Evolutionary conservation across 1,284 basidiomycete genomes (phyloP), one percentile per base, ranked within the genome.

Genomic region (Marasmius oreades): DNA sequence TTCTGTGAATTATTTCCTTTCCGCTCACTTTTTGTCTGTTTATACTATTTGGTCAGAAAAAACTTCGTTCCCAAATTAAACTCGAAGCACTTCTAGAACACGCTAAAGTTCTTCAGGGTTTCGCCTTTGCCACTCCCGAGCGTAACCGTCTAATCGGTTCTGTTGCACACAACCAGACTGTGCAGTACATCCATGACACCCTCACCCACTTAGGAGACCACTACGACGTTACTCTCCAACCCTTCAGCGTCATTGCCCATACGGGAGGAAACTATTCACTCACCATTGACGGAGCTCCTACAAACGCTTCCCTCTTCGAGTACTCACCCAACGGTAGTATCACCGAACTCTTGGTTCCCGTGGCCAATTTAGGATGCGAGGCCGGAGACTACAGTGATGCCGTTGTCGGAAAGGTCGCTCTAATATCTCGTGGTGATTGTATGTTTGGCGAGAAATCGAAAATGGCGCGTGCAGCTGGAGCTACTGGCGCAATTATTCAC

Each of bases 351-450:
- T 20, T 42, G 3, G 39, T 42, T n/a, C 39, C 39, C 8, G 39
- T 42, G 16, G 39, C 39, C 10, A 42, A 42, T n/a, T 7, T n/a
- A 8, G 39, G 39, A 5, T 42, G 39, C 20, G 10, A 11, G 11
- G 39, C 39, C 11, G 39, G n/a, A n/a, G 61, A 66, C 46, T 67
- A 61, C 55, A 63, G 64, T 18, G 52, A 57, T 10, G 58, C 45
- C 12, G 63, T 64, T 20, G 44, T 57, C 52, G 64, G 65, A 1
- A 63, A 63, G 1, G 63, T 68, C 31, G 64, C 64, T 7, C 56
- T 68, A 18, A 62, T 68, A 51, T 33, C 56, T 36, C 64, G 66
- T 28, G 66, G 66, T 11, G 55, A 53, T 1, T 68, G 66, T 50
- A 42, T 58, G 4, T 66, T 67, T 47, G 62, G 64, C 33, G 44